These are phyloP conservation scores for Arabidopsis lyrata DNA, from an alignment of 441 rosid species.

Conservation along the genomic window DNA sequence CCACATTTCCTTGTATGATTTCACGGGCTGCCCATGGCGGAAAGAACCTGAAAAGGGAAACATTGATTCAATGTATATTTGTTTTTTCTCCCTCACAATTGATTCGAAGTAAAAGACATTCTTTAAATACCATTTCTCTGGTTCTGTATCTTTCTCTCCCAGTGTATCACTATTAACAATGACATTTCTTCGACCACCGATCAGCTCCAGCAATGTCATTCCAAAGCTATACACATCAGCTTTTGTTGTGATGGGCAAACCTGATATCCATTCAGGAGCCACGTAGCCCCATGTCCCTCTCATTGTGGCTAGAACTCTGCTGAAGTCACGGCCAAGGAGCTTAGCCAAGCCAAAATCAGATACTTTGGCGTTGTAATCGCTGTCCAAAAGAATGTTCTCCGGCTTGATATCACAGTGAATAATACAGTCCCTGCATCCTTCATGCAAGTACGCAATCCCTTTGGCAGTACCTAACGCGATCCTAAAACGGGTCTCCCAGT, in stretches of 20 bases:
- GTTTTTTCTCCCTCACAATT: neutral
- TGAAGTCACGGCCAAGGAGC: constrained; percentile 86
- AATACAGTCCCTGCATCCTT: constrained; percentile 90
- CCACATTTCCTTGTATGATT: constrained; percentile 71
- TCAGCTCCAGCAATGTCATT: constrained; percentile 83
- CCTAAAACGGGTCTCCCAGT: constrained; percentile 74
- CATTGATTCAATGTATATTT: neutral
- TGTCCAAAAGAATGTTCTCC: constrained; percentile 82
- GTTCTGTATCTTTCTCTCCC: constrained; percentile 47
- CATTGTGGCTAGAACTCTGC: constrained; percentile 83
- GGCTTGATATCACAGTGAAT: constrained; percentile 96
- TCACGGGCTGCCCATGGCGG: constrained; percentile 88
- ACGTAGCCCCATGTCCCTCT: constrained; percentile 94
- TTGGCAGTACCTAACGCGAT: constrained; percentile 80
- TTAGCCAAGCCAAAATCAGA: constrained; percentile 90
- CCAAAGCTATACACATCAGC: constrained; percentile 94
- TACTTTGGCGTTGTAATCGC: constrained; percentile 67
- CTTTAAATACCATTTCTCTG: constrained; percentile 40
- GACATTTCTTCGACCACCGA: constrained; percentile 86
- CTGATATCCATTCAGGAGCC: constrained; percentile 96
- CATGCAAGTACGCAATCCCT: constrained; percentile 83
- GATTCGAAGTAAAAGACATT: neutral
- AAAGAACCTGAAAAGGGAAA: constrained; percentile 60
- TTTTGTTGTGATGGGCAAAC: constrained; percentile 79
- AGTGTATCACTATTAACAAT: constrained; percentile 56